These are phyloP conservation scores for Paramecium bursaria DNA, from an alignment of 73 alveolate species.

Conservation along the genomic window DNA sequence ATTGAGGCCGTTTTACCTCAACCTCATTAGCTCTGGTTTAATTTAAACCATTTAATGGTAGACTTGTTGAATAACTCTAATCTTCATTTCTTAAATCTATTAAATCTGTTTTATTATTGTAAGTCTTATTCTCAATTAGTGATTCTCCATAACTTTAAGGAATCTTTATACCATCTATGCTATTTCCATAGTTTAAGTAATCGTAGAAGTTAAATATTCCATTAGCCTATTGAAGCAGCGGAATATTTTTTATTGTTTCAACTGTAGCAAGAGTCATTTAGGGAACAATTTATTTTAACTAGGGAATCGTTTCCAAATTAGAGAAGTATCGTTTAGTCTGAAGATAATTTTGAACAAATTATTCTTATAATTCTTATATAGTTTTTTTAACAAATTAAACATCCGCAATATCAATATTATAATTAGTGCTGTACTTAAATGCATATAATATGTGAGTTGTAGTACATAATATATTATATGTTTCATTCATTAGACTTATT, in stretches of 20 bases:
- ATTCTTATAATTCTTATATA: slow-evolving; percentile 18
- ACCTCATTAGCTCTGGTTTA: background rate
- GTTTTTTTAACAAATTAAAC: background rate
- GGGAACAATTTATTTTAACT: slow-evolving; percentile 47
- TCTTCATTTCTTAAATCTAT: background rate
- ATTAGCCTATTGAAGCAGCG: slow-evolving; percentile 11
- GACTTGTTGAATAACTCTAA: background rate
- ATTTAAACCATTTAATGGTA: background rate
- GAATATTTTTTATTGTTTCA: slow-evolving; percentile 53
- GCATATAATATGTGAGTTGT: slow-evolving; percentile 57
- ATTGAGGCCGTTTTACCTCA: no score
- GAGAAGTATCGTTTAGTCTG: slow-evolving; percentile 32
- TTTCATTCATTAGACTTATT: slow-evolving; percentile 38
- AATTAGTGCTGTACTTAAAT: slow-evolving; percentile 50
- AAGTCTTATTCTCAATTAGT: background rate
- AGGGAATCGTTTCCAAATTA: slow-evolving; percentile 17
- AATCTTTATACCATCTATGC: slow-evolving; percentile 61
- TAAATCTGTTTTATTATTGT: background rate
- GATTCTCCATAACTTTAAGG: slow-evolving; percentile 69
- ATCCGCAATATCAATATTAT: slow-evolving; percentile 22
- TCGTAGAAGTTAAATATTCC: slow-evolving; percentile 54
- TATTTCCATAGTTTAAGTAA: slow-evolving; percentile 23
- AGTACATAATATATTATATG: slow-evolving; percentile 24
- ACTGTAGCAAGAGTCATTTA: slow-evolving; percentile 8
- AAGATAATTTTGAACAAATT: slow-evolving; percentile 27